phyloP scores from a whole-genome alignment of 306 rosid genomes.

The Comarum palustre region DNA sequence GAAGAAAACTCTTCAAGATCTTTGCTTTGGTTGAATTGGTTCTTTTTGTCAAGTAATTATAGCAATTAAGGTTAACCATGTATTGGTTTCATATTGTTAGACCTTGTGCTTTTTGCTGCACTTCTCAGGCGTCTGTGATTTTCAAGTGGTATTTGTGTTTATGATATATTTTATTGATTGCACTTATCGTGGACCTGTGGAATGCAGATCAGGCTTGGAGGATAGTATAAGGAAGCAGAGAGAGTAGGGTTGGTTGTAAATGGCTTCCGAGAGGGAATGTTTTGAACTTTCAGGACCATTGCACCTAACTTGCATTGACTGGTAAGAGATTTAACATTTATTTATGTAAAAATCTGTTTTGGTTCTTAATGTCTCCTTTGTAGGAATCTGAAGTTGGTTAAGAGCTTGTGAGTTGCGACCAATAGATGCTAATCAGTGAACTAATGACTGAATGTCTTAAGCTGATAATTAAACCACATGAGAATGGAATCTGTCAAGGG shows the following conservation, averaged over 20 bases:
- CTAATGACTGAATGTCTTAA: not conserved
- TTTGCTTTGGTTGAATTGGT: constrained; percentile 3
- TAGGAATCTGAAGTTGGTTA: not conserved
- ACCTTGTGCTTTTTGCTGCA: not conserved
- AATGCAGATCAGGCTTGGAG: constrained; percentile 26
- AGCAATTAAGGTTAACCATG: not conserved
- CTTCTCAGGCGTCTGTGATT: not conserved
- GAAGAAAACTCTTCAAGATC: not conserved
- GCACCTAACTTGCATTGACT: constrained; percentile 62
- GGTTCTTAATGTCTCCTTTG: not conserved
- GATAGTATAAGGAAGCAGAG: constrained; percentile 25
- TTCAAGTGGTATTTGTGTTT: not conserved
- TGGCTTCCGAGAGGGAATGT: constrained; percentile 68
- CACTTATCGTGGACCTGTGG: constrained; percentile 1
- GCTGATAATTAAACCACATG: not conserved
- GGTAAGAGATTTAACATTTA: constrained; percentile 42
- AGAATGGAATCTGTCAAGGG: not conserved
- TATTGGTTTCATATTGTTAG: not conserved
- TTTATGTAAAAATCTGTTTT: not conserved
- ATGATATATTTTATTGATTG: not conserved
- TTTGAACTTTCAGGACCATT: constrained; percentile 79
- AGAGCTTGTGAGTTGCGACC: not conserved
- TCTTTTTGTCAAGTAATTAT: not conserved
- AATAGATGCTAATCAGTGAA: not conserved
- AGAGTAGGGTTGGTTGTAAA: constrained; percentile 22